Evolutionary conservation across 805 yeast species (phyloP), one percentile per base, ranked within the genome.

Genomic region (Barnettozyma vustinii): DNA sequence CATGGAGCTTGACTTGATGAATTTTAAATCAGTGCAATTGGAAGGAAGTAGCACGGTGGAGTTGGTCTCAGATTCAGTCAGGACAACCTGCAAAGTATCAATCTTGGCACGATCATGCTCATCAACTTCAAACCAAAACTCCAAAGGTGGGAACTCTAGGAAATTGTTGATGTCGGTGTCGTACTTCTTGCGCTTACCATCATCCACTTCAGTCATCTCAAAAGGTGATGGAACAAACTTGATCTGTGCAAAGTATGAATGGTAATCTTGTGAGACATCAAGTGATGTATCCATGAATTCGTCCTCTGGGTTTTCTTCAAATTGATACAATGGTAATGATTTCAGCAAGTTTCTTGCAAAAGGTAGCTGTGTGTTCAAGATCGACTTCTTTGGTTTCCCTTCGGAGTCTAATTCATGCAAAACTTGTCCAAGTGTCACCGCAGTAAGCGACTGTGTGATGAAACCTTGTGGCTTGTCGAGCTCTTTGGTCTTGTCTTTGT

Each of bases 121-220:
- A 18, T 65, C 67, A 43, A 76, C 60, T 43, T 72, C 76, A 33
- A 74, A 63, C 81, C 83, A 79, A 42, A 81, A 65, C 56, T 80
- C 85, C 7, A 81, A 62, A 1, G 83, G 80, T 3, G 85, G 83
- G 42, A 68, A 70, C 37, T 66, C 57, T 44, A 64, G 57, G 47
- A 64, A 60, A 20, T 58, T 48, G 4, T 48, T 55, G 8, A 58
- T 56, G 6, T 55, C 54, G 0, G 49, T 16, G 2, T 9, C 23
- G 27, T 26, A 42, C 10, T 20, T 18, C 8, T n/a, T 19, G 5
- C n/a, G 27, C 13, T 19, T 15, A 9, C 23, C 41, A 19, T 20
- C 6, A 5, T 23, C n/a, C 8, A 12, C 9, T 12, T 35, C 40
- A n/a, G 18, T 10, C 21, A 33, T 9, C 51, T 57, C 51, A 56